A percentile compares a stretch with the other conserved stretches of the same genome.
These are phyloP conservation scores for Boletus sensibilis DNA, from an alignment of 768 basidiomycete genomes.

Conservation along the genomic window DNA sequence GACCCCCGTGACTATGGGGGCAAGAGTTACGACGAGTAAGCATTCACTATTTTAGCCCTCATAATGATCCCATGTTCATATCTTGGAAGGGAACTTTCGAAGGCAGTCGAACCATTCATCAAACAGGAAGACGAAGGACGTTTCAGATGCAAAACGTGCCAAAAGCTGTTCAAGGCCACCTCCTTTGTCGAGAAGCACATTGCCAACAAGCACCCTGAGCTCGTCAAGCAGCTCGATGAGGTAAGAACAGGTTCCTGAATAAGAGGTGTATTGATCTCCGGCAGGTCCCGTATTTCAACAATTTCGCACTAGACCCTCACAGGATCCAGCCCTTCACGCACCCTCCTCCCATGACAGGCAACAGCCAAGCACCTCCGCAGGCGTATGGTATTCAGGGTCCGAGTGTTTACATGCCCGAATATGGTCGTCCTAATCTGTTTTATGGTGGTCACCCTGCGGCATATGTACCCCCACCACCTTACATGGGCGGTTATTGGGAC, in stretches of 20 bases:
- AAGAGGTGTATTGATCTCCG: constrained; percentile 19
- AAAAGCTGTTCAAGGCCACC: constrained; percentile 96
- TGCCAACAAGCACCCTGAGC: constrained; percentile 87
- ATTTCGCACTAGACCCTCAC: constrained; percentile 94
- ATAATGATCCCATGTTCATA: constrained; percentile 17
- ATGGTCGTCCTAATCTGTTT: constrained; percentile 39
- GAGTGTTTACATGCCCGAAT: constrained; percentile 50
- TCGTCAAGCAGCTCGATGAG: constrained; percentile 80
- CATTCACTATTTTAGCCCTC: constrained; percentile 22
- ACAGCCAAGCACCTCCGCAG: constrained; percentile 76
- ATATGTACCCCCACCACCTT: constrained; percentile 37
- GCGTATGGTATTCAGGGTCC: constrained; percentile 76
- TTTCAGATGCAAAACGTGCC: constrained; percentile 94
- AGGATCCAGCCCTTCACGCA: constrained; percentile 84
- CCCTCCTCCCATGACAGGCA: constrained; percentile 67
- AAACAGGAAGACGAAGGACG: constrained; percentile 98
- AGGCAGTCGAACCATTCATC: constrained; percentile 73
- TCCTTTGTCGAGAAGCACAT: constrained; percentile 98
- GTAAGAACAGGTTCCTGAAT: constrained; percentile 44
- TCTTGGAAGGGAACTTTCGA: constrained; percentile 68
- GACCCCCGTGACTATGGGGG: constrained; percentile 90
- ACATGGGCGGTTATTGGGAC: constrained; percentile 46
- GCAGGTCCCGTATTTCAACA: constrained; percentile 89
- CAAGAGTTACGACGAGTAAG: constrained; percentile 86
- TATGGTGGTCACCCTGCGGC: constrained; percentile 39